Evolutionary conservation across 345 rosid genomes (phyloP).

Genomic region (Citrus australasica): DNA sequence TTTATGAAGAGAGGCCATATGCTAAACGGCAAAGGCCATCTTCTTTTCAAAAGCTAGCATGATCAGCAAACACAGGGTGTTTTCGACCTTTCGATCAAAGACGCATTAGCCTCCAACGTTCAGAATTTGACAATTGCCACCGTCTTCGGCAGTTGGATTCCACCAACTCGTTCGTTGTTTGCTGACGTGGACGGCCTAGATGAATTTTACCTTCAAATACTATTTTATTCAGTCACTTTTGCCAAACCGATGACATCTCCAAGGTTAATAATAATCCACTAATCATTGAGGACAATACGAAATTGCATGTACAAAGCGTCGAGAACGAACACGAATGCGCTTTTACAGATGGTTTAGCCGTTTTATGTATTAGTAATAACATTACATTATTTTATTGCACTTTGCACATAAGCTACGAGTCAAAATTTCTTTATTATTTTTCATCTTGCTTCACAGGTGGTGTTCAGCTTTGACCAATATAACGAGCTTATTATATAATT

Average conservation of each 20-base stretch:
- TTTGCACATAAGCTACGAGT: not conserved
- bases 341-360: not conserved
- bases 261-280: constrained; percentile 15
- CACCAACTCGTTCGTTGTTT: not conserved
- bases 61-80: not conserved
- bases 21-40: constrained; percentile 9
- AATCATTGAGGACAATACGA: constrained; percentile 1
- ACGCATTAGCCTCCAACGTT: not conserved
- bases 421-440: not conserved
- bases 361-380: not conserved
- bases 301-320: not conserved
- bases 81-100: not conserved
- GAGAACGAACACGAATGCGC: not conserved
- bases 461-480: not conserved
- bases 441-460: not conserved
- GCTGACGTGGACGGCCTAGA: constrained; percentile 9
- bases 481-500: not conserved
- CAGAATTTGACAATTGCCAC: not conserved
- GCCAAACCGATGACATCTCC: not conserved
- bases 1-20: not conserved
- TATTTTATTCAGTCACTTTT: not conserved
- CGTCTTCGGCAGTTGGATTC: not conserved
- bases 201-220: not conserved
- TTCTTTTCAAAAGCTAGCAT: constrained; percentile 4
- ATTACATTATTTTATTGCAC: not conserved